These are phyloP conservation scores for Cordyceps farinosa DNA, from an alignment of 2,329 filamentous ascomycete genomes.

Conservation along the genomic window DNA sequence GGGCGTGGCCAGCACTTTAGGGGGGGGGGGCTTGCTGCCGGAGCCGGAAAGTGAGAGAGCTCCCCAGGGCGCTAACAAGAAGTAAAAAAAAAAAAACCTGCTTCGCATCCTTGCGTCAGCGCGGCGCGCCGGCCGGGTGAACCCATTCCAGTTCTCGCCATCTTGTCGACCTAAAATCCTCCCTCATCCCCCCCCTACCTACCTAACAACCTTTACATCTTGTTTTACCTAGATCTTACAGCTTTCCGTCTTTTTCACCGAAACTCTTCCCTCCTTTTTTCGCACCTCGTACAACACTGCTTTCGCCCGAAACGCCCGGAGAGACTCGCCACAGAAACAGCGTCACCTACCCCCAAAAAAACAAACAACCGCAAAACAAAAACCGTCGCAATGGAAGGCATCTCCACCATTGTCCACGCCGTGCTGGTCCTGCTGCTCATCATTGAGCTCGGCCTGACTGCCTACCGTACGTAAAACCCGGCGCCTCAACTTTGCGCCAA, in stretches of 20 bases:
- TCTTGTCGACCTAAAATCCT: not conserved
- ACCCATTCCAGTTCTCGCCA: not conserved
- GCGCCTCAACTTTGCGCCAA: not conserved
- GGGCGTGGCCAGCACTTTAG: not conserved
- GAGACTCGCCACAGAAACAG: not conserved
- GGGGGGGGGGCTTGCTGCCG: not conserved
- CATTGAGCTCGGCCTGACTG: constrained; percentile 71
- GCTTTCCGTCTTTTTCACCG: not conserved
- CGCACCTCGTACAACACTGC: not conserved
- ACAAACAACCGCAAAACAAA: not conserved
- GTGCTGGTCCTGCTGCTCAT: constrained; percentile 66
- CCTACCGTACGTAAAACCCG: constrained; percentile 56
- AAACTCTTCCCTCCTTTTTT: not conserved
- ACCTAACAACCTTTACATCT: not conserved
- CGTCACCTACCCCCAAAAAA: no score
- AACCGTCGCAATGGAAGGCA: constrained; percentile 45
- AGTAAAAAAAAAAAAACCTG: constrained; percentile 1
- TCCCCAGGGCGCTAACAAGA: not conserved
- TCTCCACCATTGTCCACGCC: constrained; percentile 58
- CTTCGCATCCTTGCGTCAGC: constrained; percentile 16
- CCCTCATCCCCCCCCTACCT: not conserved
- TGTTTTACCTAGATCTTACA: not conserved
- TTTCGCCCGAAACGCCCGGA: not conserved
- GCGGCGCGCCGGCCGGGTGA: not conserved
- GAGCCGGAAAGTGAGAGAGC: constrained; percentile 1